Base-by-base conservation (phyloP, 495 filamentous ascomycete genomes). In the Penicillium soppii region DNA sequence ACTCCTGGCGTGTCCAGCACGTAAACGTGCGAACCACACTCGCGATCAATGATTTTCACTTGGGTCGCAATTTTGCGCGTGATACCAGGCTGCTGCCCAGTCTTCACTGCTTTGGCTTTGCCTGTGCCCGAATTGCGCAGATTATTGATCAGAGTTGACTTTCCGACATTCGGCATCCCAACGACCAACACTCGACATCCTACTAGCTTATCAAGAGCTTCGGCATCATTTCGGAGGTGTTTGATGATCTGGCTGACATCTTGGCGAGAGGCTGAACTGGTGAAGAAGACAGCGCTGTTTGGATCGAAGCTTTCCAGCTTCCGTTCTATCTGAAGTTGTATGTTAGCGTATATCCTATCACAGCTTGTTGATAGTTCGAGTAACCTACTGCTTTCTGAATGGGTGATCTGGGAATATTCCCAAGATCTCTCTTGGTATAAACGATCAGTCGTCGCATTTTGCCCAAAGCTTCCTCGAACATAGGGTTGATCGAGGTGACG, bases 121-220 rank as follows among this genome's bases (percentile, higher is more conserved):
- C 76, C 68, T 50, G 88, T 74, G 37, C 91, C 88, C 15, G 74
- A 69, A 17, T 75, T 78, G 8, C 95, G 87, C 32, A 98, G 76
- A 22, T 86, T 79, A 67, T 98, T 98, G 20, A 98, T 83, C 12
- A 98, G 76, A 1, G 92, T 90, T 19, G 89, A 95, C 69, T 98
- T 84, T 16, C 81, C 94, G 0, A 94, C 89, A 68, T 98, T 98
- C 5, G 94, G 94, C 92, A 98, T 97, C 22, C 94, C 94, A 15
- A 97, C 91, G 1, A 97, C 82, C 65, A 98, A 78, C 46, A 90
- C 80, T 21, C 91, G 83, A 45, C 88, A 81, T 2, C 91, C 90
- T 6, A 81, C 80, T 7, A 91, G 67, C 26, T 77, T 81, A 55
- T 82, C 68, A 3, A 63, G 65, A 8, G 67, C 62, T 16, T 58